Base-by-base conservation (phyloP, 768 basidiomycete species). In the Coprinopsis strossmayeri region DNA sequence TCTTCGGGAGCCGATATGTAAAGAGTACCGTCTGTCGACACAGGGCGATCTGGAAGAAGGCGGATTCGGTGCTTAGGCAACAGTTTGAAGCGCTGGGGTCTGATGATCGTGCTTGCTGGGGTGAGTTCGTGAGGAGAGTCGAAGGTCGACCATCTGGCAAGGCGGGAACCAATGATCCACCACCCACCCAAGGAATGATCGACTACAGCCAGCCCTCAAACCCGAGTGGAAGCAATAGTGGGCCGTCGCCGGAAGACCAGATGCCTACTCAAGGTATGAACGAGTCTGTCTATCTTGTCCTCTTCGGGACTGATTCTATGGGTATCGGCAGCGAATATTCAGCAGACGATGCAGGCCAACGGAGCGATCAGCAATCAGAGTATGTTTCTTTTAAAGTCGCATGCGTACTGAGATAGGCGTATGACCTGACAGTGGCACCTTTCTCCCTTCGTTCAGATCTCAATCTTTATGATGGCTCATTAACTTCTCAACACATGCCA, bases 1-100 rank as follows among this genome's bases (percentile, higher is more conserved):
- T 84, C 32, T 87, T 87, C 61, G 79, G 80, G 27, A 79, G 75
- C 54, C 71, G 81, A 25, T 86, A 86, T 57, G 82, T 86, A 27
- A 86, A 86, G 64, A 81, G 79, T 57, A 86, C 84, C 0, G 79
- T 86, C 13, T 84, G 83, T 59, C 74, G 83, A 11, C 83, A 84
- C 55, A 73, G 82, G n/a, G 79, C 78, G 0, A 75, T 83, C 35
- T 85, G 84, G 76, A 69, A 77, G 48, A 74, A 77, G 52, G 81
- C 84, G 2, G 72, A 71, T 25, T 61, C 63, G 38, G 61, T 58
- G 5, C 55, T 82, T 46, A 66, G 75, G 21, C 69, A 68, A 41
- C 62, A 74, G 59, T 85, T 77, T 53, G 78, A 79, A 61, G 62
- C 65, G 21, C 76, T 77, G 79, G 81, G 59, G 46, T 61, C 50